phyloP scores from a whole-genome alignment of 768 basidiomycete genomes.

The Daedaleopsis nitida region DNA sequence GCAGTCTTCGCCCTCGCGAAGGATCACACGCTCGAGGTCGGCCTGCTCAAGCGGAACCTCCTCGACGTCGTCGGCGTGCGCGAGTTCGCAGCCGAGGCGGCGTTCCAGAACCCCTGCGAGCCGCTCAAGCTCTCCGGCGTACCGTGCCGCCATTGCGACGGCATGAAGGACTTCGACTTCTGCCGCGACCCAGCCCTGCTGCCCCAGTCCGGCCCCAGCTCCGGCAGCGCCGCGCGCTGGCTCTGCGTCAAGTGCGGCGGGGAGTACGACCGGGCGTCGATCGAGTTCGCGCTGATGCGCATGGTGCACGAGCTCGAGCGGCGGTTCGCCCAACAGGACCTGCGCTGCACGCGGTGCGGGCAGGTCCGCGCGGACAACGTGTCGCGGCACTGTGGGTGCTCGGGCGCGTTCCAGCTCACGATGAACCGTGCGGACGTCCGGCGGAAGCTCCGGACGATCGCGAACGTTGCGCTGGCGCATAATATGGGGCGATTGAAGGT shows the following conservation, averaged over 20 bases:
- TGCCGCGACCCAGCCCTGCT: constrained; percentile 89
- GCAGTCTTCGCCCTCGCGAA: constrained; percentile 78
- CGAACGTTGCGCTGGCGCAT: constrained; percentile 80
- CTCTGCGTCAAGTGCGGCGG: constrained; percentile 70
- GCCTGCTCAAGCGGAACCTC: constrained; percentile 84
- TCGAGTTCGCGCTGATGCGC: constrained; percentile 86
- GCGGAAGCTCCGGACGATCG: constrained; percentile 75
- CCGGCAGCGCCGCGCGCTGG: constrained; percentile 57
- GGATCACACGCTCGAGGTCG: constrained; percentile 86
- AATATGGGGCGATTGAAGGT: constrained; percentile 71
- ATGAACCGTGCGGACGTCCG: constrained; percentile 72
- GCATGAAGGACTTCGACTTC: constrained; percentile 89
- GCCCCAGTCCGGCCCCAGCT: constrained; percentile 48
- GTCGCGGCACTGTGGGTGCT: constrained; percentile 83
- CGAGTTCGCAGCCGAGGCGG: constrained; percentile 84
- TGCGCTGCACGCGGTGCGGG: constrained; percentile 86
- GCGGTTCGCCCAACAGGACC: constrained; percentile 84
- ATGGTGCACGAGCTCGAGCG: constrained; percentile 70
- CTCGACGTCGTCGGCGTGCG: constrained; percentile 85
- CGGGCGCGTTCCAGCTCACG: constrained; percentile 78
- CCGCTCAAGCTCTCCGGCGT: constrained; percentile 83
- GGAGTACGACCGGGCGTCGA: constrained; percentile 85
- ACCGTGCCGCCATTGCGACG: constrained; percentile 86
- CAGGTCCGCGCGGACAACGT: constrained; percentile 91
- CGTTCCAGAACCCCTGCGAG: constrained; percentile 91